Conservation (phyloP, 108 stramenopile species). For the Stephanodiscus triporus region DNA sequence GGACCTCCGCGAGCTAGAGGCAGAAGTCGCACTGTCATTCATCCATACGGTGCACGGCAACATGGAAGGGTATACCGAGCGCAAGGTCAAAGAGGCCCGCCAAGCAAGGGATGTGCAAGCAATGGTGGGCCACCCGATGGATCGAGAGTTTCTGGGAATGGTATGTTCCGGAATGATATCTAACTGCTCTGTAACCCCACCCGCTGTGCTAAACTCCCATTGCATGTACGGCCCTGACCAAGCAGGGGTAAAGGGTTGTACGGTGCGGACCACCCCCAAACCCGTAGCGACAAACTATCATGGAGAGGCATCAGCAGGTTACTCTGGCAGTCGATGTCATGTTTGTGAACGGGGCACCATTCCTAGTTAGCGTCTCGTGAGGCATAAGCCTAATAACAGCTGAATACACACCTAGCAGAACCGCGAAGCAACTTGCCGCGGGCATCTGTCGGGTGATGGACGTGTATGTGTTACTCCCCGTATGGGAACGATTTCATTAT, state of each 20-base stretch:
- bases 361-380: slow-evolving; percentile 35
- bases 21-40: too few relatives aligned
- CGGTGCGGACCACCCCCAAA: background rate
- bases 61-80: background rate
- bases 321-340: slow-evolving; percentile 43
- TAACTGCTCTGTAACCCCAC: slow-evolving; percentile 42
- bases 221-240: slow-evolving; percentile 47
- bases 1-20: too few relatives aligned
- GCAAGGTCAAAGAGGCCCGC: slow-evolving; percentile 3
- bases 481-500: too few relatives aligned
- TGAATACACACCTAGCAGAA: slow-evolving; percentile 6
- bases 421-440: slow-evolving; percentile 1
- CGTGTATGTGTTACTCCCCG: too few relatives aligned
- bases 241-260: slow-evolving; percentile 27
- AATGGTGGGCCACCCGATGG: slow-evolving; percentile 8
- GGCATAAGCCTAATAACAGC: slow-evolving; percentile 22
- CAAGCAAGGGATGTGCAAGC: background rate
- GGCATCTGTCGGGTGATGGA: background rate
- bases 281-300: background rate
- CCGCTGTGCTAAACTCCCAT: slow-evolving; percentile 31
- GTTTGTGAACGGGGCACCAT: slow-evolving; percentile 43
- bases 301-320: slow-evolving; percentile 30
- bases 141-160: slow-evolving; percentile 9
- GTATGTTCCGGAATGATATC: slow-evolving; percentile 6
- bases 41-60: too few relatives aligned